Evolutionary conservation across 2,329 filamentous ascomycete genomes (phyloP).

Genomic region (Penicillium nordicum): DNA sequence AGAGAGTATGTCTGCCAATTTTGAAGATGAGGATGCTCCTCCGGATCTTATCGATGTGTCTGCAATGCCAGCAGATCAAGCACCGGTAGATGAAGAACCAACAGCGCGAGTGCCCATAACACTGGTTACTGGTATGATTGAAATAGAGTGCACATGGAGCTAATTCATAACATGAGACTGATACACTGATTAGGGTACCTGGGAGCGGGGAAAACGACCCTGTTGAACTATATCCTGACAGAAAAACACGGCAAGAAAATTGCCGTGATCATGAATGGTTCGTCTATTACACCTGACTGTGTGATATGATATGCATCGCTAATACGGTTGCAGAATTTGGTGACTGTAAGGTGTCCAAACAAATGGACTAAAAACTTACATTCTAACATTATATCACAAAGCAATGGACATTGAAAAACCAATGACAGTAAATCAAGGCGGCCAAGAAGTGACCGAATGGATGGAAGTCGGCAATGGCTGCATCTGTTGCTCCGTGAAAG

Average conservation of each 20-base stretch:
- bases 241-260: slow-evolving; percentile 97
- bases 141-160: not conserved
- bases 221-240: slow-evolving; percentile 93
- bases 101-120: slow-evolving; percentile 49
- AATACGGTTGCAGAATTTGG: slow-evolving; percentile 63
- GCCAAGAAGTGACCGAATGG: slow-evolving; percentile 85
- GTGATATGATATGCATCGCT: slow-evolving; percentile 11
- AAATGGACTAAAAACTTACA: not conserved
- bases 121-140: slow-evolving; percentile 46
- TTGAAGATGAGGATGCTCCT: slow-evolving; percentile 45
- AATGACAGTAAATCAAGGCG: slow-evolving; percentile 81
- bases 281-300: slow-evolving; percentile 22
- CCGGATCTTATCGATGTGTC: slow-evolving; percentile 45
- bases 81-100: slow-evolving; percentile 22
- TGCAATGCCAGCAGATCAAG: slow-evolving; percentile 26
- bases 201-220: slow-evolving; percentile 89
- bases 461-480: slow-evolving; percentile 94
- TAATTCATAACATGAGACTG: not conserved
- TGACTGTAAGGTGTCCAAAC: slow-evolving; percentile 58
- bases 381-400: slow-evolving; percentile 35
- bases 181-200: slow-evolving; percentile 68
- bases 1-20: slow-evolving; percentile 17
- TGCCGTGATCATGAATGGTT: slow-evolving; percentile 92
- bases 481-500: slow-evolving; percentile 97
- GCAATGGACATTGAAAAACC: slow-evolving; percentile 95